A percentile compares a stretch with the other conserved stretches of the same genome.
These are phyloP conservation scores for Phyllosticta citriasiana DNA, from an alignment of 2,329 filamentous ascomycete genomes.

Conservation along the genomic window DNA sequence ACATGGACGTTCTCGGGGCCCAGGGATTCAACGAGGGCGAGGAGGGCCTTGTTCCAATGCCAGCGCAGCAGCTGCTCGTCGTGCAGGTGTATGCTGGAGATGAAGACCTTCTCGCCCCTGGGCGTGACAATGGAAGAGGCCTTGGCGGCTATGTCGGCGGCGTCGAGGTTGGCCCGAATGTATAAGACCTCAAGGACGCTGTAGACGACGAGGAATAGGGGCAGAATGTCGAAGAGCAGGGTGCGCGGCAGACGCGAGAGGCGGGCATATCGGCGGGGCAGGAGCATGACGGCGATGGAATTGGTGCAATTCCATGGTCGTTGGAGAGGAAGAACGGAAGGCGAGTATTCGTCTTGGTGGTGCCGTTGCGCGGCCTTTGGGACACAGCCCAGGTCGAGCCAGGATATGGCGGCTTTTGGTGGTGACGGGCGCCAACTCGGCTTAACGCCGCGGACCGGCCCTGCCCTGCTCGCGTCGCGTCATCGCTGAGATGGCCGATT, in stretches of 20 bases:
- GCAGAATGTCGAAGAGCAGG: constrained; percentile 6
- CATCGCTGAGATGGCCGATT: neutral
- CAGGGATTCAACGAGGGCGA: constrained; percentile 46
- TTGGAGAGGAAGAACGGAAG: neutral
- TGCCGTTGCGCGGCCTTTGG: constrained; percentile 5
- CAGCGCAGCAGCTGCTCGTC: constrained; percentile 49
- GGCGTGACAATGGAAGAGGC: neutral
- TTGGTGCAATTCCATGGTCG: neutral
- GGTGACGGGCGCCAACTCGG: neutral
- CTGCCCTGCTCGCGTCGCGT: neutral
- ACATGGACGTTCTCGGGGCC: constrained; percentile 58
- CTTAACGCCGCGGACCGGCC: neutral
- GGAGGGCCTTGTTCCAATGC: constrained; percentile 53
- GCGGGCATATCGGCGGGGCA: constrained; percentile 7
- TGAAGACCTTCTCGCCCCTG: constrained; percentile 42
- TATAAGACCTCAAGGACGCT: constrained; percentile 1
- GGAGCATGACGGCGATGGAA: neutral
- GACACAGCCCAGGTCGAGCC: neutral
- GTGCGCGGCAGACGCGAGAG: constrained; percentile 8
- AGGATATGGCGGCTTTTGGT: neutral
- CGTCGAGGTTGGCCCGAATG: constrained; percentile 3
- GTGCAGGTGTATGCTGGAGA: constrained; percentile 62
- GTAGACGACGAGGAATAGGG: constrained; percentile 5
- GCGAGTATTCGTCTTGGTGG: neutral
- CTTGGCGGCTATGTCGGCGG: neutral